Evolutionary conservation across 345 rosid species (phyloP).

Genomic region (Eucalyptus erythrocorys): DNA sequence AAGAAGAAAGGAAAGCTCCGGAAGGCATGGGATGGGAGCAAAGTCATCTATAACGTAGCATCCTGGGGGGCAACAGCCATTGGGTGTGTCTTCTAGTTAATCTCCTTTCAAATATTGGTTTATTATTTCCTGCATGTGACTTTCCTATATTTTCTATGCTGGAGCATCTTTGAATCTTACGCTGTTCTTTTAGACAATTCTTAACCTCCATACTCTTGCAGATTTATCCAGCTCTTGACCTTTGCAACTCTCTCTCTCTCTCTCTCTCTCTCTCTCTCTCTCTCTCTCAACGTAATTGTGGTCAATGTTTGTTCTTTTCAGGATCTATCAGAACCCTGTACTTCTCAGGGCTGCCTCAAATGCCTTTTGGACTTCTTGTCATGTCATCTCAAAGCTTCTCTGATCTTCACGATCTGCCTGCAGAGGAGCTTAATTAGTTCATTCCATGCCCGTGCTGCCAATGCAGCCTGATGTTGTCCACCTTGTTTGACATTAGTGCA

Average conservation of each 20-base stretch:
- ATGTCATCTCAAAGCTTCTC: slow-evolving; percentile 76
- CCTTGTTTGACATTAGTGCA: background rate
- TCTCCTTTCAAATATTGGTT: background rate
- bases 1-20: slow-evolving; percentile 87
- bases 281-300: background rate
- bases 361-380: slow-evolving; percentile 87
- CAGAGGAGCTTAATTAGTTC: slow-evolving; percentile 1
- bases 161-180: background rate
- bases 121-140: background rate
- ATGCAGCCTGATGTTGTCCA: slow-evolving; percentile 4
- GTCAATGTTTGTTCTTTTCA: slow-evolving; percentile 6
- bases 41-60: slow-evolving; percentile 82
- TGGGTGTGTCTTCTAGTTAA: slow-evolving; percentile 34
- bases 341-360: slow-evolving; percentile 64
- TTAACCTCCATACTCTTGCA: background rate
- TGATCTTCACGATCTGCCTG: slow-evolving; percentile 9
- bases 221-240: background rate
- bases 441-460: slow-evolving; percentile 8
- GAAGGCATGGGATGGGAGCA: slow-evolving; percentile 99
- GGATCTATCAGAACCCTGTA: slow-evolving; percentile 92
- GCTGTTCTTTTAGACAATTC: background rate
- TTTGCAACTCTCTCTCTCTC: background rate
- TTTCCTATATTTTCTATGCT: background rate
- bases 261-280: background rate
- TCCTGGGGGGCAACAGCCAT: slow-evolving; percentile 98